Base-by-base conservation (phyloP, 1,284 basidiomycete genomes). In the Irpex sp. region DNA sequence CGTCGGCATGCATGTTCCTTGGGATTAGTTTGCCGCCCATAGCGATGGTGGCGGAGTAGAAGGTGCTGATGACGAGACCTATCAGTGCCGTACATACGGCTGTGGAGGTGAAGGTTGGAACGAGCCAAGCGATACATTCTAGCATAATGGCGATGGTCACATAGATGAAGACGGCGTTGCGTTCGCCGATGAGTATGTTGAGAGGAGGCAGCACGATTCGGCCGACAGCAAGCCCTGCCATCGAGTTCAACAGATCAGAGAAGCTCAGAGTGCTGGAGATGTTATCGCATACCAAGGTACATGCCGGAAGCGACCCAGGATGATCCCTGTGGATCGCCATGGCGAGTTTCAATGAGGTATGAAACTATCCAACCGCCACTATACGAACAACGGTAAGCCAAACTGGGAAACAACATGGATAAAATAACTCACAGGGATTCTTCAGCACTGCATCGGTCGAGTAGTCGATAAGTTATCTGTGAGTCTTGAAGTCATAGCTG, bases 341-440 rank as follows among this genome's bases (percentile, higher is more conserved):
- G 65, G 31, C 73, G 70, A n/a, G 73, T 73, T 57, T 71, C 65
- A 4, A 70, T 65, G 54, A 73, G 68, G 60, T 73, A 74, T 1
- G 74, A 71, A 0, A 74, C 72, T 37, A 75, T 76, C 74, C 73
- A 75, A 0, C 75, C 73, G 38, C 73, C 74, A 17, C 74, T 75
- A 48, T 31, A 54, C 38, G 60, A 17, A 60, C 36, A 55, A 15
- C 37, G 17, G 13, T 52, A 52, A 52, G 49, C 31, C 31, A 34
- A 34, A 3, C 31, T 34, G 31, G 3, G 31, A 3, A 34, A 34
- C 31, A 34, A 34, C 31, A 34, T 34, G 31, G 31, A 34, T 34
- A 34, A 34, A 34, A 34, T 34, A n/a, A 47, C 40, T 47, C 13
- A 74, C 74, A 75, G 69, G 1, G 75, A 74, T 62, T 75, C 74